Evolutionary conservation across 306 rosid genomes (phyloP).

Genomic region (Carpinus viminea): DNA sequence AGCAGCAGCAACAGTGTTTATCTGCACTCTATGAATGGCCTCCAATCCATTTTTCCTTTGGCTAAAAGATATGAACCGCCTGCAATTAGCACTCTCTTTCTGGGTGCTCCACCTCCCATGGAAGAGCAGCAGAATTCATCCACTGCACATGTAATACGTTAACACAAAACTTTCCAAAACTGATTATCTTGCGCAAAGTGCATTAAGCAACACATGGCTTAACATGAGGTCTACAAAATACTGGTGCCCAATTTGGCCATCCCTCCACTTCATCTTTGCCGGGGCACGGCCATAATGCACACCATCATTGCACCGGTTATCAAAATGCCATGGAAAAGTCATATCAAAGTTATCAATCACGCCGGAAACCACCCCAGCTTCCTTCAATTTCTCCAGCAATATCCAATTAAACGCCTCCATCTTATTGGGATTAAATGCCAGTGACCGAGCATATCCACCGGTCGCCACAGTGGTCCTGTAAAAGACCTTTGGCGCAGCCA

Average conservation of each 20-base stretch:
- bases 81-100: neutral
- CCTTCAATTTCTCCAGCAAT: constrained; percentile 60
- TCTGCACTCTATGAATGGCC: constrained; percentile 11
- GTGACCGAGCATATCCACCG: constrained; percentile 73
- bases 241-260: constrained; percentile 83
- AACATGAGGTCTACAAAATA: constrained; percentile 90
- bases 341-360: constrained; percentile 85
- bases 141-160: neutral
- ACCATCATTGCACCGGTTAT: constrained; percentile 83
- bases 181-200: constrained; percentile 49
- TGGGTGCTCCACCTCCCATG: neutral
- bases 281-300: constrained; percentile 93
- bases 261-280: constrained; percentile 73
- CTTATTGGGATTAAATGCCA: constrained; percentile 77
- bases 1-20: constrained; percentile 3
- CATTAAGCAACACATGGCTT: constrained; percentile 81
- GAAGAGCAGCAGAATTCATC: neutral
- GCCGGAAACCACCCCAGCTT: constrained; percentile 59
- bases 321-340: constrained; percentile 91
- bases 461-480: constrained; percentile 84
- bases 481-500: constrained; percentile 58
- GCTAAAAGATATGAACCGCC: neutral
- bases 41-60: neutral
- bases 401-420: constrained; percentile 85
- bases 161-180: constrained; percentile 2